phyloP scores from a whole-genome alignment of 371 early-diverging fungal species.

The Paramicrosporidium saccamoebae region DNA sequence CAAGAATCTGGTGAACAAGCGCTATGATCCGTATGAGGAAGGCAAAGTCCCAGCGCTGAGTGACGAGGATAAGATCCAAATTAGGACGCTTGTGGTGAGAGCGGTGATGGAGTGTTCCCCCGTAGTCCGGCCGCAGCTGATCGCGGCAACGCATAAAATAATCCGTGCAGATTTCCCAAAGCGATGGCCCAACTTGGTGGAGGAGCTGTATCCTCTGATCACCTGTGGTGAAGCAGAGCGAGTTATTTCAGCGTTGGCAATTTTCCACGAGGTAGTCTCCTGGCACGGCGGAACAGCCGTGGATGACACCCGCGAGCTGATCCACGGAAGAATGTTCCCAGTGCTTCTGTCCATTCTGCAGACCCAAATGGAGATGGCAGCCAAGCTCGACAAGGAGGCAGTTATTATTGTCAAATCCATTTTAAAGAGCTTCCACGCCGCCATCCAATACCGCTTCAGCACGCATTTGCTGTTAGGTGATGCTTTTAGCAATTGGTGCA shows the following conservation, averaged over 20 bases:
- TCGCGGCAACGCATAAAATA: slow-evolving; percentile 22
- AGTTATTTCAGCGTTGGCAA: slow-evolving; percentile 31
- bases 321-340: slow-evolving; percentile 22
- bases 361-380: slow-evolving; percentile 19
- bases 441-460: too few species aligned
- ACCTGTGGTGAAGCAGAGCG: slow-evolving; percentile 17
- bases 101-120: slow-evolving; percentile 22
- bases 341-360: slow-evolving; percentile 30
- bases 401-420: slow-evolving; percentile 37
- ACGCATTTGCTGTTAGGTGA: slow-evolving; percentile 8
- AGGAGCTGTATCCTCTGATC: slow-evolving; percentile 16
- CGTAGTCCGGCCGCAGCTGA: slow-evolving; percentile 31
- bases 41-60: slow-evolving; percentile 10
- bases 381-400: slow-evolving; percentile 23
- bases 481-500: slow-evolving; percentile 47
- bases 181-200: slow-evolving; percentile 43
- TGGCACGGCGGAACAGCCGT: slow-evolving; percentile 22
- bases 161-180: slow-evolving; percentile 31
- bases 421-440: slow-evolving; percentile 31
- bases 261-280: slow-evolving; percentile 36
- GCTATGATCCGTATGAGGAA: slow-evolving; percentile 20
- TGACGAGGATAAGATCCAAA: slow-evolving; percentile 23
- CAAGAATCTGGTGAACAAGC: slow-evolving; percentile 40
- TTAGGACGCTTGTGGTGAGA: slow-evolving; percentile 29
- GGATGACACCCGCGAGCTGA: slow-evolving; percentile 13